Conservation (phyloP, 805 yeast species). For the Pichia heedii region DNA sequence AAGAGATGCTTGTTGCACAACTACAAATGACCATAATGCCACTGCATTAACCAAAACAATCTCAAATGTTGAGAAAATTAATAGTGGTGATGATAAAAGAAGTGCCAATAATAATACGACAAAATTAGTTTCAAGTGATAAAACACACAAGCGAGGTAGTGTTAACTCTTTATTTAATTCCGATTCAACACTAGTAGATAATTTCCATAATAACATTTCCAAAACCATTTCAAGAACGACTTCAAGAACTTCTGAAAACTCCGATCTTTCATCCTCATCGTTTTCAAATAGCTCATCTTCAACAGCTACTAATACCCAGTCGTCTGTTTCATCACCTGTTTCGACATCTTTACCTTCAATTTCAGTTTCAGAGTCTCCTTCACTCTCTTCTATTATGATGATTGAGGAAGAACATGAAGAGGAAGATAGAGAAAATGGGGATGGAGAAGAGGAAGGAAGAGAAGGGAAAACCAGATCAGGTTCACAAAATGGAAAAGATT, state of each 20-base stretch:
- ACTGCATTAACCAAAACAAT: not conserved
- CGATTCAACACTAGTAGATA: slow-evolving; percentile 10
- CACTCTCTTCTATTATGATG: not conserved
- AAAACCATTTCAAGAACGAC: too few species aligned
- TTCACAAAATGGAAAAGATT: not conserved
- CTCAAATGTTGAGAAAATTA: not conserved
- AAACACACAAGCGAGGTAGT: slow-evolving; percentile 6
- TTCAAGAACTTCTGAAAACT: slow-evolving; percentile 1
- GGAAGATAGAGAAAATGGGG: too few species aligned
- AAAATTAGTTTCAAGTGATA: not conserved
- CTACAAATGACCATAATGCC: not conserved
- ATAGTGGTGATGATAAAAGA: not conserved
- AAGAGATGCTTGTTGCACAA: too few species aligned
- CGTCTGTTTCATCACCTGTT: not conserved
- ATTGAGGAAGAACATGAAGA: slow-evolving; percentile 3
- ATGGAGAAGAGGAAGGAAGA: too few species aligned
- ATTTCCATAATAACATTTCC: not conserved
- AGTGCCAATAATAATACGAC: not conserved
- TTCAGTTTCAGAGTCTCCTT: not conserved
- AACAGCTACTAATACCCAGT: not conserved
- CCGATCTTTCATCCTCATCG: slow-evolving; percentile 2
- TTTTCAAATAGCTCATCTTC: not conserved
- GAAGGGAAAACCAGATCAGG: too few species aligned
- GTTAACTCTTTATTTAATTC: slow-evolving; percentile 8
- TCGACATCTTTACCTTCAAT: not conserved